Evolutionary conservation across 2,329 filamentous ascomycete species (phyloP).

Genomic region (Aspergillus japonicus): DNA sequence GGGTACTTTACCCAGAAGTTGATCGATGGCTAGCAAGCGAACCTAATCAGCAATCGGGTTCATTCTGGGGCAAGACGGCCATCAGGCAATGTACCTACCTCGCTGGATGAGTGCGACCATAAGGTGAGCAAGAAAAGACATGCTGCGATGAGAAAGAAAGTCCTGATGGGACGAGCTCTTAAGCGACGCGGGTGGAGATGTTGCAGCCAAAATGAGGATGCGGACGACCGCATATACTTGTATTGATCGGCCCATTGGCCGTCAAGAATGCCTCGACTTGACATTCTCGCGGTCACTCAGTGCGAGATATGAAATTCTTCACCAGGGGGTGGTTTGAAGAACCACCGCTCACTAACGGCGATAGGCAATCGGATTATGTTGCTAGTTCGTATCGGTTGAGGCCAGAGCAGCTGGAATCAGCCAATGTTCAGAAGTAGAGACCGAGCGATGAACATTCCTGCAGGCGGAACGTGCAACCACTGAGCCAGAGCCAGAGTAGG

Average conservation of each 20-base stretch:
- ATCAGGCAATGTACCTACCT: constrained; percentile 10
- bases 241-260: constrained; percentile 27
- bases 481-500: neutral
- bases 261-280: constrained; percentile 23
- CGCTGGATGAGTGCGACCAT: constrained; percentile 20
- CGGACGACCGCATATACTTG: constrained; percentile 20
- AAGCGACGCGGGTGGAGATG: constrained; percentile 28
- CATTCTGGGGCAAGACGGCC: neutral
- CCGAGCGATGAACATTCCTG: constrained; percentile 6
- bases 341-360: constrained; percentile 7
- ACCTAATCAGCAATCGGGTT: neutral
- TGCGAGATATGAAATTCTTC: neutral
- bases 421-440: constrained; percentile 1
- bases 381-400: neutral
- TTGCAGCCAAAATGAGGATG: constrained; percentile 22
- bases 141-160: constrained; percentile 21
- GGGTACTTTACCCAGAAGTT: constrained; percentile 37
- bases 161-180: constrained; percentile 27
- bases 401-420: constrained; percentile 3
- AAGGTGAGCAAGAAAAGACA: constrained; percentile 26
- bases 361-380: neutral
- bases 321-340: neutral
- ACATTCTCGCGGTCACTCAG: constrained; percentile 23
- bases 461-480: neutral
- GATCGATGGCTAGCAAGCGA: constrained; percentile 21